Base-by-base conservation (phyloP, 257 asterid species). In the Sherardia arvensis region DNA sequence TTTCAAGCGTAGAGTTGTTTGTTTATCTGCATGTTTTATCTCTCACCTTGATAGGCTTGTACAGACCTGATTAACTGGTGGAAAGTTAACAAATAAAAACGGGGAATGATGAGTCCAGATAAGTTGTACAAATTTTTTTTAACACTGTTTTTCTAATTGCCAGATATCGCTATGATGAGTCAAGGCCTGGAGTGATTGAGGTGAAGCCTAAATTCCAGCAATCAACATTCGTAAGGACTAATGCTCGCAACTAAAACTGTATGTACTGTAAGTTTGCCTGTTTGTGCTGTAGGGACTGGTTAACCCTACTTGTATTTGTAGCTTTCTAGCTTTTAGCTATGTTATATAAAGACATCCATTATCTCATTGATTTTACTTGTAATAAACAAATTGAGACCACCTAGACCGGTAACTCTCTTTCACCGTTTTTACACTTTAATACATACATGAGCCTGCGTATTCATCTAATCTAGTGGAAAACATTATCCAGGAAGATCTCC, bases 141-240 rank as follows among this genome's bases (percentile, higher is more conserved):
- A n/a, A 66, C 7, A n/a, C n/a, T n/a, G n/a, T 43, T 66, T 20
- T 62, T 14, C 40, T 57, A 7, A 34, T 36, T 30, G 77, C 68
- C 79, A 87, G 95, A 65, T 90, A 90, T 68, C 90, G 75, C 59
- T 83, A 77, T 27, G 94, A 87, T 43, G 95, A 87, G 53, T 68
- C 84, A 28, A 76, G 92, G 75, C 83, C 95, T 61, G 97, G 97
- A 64, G 78, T 77, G 43, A 72, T 90, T 65, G 71, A 73, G 62
- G 78, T 87, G 23, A 75, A 78, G 4, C 90, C 91, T 66, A 90
- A 83, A 78, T 83, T 84, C 59, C 76, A 85, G 68, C 71, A 47
- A 53, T 70, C 34, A 40, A 62, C 20, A n/a, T n/a, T n/a, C n/a
- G n/a, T 4, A 7, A 25, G 65, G 49, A 61, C 66, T 61, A 2